Conservation (phyloP, 805 yeast species). For the Wickerhamomyces subpelliculosus region DNA sequence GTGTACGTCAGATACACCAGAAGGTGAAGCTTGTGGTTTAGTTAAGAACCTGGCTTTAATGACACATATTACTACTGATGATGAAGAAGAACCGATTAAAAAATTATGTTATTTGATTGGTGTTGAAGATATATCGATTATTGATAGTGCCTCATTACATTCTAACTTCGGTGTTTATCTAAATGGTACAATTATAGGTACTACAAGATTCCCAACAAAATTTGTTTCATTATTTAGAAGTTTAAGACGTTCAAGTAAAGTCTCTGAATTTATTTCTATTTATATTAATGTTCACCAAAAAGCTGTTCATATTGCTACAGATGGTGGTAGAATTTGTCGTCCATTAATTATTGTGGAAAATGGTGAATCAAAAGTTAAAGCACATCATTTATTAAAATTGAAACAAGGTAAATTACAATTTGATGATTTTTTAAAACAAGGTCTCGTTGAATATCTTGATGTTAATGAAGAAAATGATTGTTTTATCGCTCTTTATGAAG, state of each 20-base stretch:
- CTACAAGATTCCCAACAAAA: constrained; percentile 78
- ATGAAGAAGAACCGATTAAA: constrained; percentile 85
- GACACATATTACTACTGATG: constrained; percentile 99
- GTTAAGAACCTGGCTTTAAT: constrained; percentile 94
- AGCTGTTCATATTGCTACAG: constrained; percentile 97
- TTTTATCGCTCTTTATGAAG: constrained; percentile 85
- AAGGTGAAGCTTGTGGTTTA: constrained; percentile 99
- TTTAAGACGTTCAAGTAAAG: constrained; percentile 75
- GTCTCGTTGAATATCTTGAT: constrained; percentile 91
- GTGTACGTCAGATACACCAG: constrained; percentile 98
- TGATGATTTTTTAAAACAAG: constrained; percentile 81
- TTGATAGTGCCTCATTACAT: constrained; percentile 82
- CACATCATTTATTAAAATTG: constrained; percentile 59
- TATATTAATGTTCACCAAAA: constrained; percentile 83
- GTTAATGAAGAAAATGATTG: constrained; percentile 97
- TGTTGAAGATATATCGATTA: constrained; percentile 74
- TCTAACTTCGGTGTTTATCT: constrained; percentile 77
- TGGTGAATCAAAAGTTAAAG: constrained; percentile 63
- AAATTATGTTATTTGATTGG: constrained; percentile 76
- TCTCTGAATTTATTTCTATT: constrained; percentile 87
- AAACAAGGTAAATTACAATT: constrained; percentile 71
- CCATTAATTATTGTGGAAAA: constrained; percentile 85
- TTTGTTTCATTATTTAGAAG: constrained; percentile 75
- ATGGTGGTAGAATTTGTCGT: constrained; percentile 97
- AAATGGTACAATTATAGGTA: constrained; percentile 92